Conservation (phyloP, 345 rosid species). For the Citrus mangshanensis region DNA sequence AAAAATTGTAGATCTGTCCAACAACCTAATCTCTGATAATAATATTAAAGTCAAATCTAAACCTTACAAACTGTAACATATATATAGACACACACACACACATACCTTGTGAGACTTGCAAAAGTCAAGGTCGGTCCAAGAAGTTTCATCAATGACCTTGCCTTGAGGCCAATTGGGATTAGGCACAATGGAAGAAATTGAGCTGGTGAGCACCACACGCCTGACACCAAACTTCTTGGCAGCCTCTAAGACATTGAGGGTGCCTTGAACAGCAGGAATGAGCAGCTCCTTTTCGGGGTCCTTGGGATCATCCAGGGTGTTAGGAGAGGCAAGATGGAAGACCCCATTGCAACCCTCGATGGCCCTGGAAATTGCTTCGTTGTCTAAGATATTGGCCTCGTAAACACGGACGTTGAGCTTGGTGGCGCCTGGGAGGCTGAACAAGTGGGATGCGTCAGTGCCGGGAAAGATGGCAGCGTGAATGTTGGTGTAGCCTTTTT, state of each 20-base stretch:
- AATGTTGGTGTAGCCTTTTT: conserved; percentile 54
- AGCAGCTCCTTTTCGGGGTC: conserved; percentile 64
- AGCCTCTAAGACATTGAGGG: conserved; percentile 63
- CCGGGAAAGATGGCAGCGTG: conserved; percentile 64
- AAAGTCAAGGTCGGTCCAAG: conserved; percentile 76
- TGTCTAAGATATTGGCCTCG: conserved; percentile 69
- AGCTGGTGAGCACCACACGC: conserved; percentile 78
- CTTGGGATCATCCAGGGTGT: conserved; percentile 55
- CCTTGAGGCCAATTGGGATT: conserved; percentile 60
- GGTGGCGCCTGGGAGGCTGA: conserved; percentile 41
- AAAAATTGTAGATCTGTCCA: no score
- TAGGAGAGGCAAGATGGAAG: conserved; percentile 91
- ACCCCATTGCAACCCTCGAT: conserved; percentile 69
- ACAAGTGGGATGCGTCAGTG: conserved; percentile 55
- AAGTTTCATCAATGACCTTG: conserved; percentile 56
- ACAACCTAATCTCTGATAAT: no score
- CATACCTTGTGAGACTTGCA: conserved; percentile 60
- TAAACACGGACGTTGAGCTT: conserved; percentile 25
- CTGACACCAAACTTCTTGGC: conserved; percentile 47
- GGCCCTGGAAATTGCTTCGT: conserved; percentile 46
- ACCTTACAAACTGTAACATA: no score
- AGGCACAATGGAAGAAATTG: conserved; percentile 77
- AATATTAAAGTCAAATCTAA: no score
- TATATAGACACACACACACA: no score
- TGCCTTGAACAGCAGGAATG: conserved; percentile 78